Evolutionary conservation across 176 grass and related monocot genomes (phyloP).

Genomic region (Triticum timopheevii): DNA sequence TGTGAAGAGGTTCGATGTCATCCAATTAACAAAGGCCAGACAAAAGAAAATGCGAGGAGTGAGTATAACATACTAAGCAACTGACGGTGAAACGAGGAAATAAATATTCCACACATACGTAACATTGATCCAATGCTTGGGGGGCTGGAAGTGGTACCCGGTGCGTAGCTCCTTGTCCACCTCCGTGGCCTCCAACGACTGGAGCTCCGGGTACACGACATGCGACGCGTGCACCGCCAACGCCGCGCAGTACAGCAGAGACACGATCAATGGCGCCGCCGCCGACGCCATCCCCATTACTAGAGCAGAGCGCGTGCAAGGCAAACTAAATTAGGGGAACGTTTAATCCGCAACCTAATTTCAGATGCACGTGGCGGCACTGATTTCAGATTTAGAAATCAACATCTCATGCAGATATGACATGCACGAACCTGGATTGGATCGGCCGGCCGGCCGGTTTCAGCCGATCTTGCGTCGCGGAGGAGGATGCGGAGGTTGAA

Average conservation of each 20-base stretch:
- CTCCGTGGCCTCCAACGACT: background rate
- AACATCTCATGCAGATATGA: too few species aligned
- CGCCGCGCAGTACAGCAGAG: background rate
- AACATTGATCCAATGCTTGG: conserved; percentile 4
- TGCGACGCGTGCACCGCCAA: background rate
- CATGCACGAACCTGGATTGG: too few species aligned
- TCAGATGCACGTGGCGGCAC: accelerated
- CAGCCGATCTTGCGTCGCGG: too few species aligned
- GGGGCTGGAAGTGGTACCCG: conserved; percentile 12
- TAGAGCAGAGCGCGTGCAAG: too few species aligned
- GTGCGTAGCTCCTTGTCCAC: background rate
- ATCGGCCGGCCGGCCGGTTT: too few species aligned
- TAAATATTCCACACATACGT: background rate
- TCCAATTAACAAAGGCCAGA: background rate
- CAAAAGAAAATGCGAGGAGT: background rate
- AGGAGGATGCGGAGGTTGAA: too few species aligned
- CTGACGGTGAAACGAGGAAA: background rate
- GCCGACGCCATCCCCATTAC: background rate
- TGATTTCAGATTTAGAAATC: too few species aligned
- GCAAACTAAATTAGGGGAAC: too few species aligned
- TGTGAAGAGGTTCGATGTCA: background rate
- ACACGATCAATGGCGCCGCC: background rate
- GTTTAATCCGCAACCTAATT: too few species aligned
- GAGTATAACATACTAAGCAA: background rate
- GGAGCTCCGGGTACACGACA: background rate